Conservation (phyloP, 208 protist species). For the Acanthamoeba castellanii region DNA sequence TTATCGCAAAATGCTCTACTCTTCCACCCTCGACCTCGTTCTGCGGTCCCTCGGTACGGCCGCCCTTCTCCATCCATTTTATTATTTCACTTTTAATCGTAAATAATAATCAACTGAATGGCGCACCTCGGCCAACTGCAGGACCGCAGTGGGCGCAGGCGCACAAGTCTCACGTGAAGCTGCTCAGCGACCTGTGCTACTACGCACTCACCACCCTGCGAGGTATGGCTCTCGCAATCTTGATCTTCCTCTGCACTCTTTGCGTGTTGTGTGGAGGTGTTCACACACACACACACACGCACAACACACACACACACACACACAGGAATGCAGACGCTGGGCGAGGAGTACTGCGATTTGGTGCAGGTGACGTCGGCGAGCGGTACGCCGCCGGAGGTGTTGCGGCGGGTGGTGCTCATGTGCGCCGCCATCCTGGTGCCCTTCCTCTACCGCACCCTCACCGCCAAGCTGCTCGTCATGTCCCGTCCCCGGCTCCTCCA, state of each 20-base stretch:
- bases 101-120: too few species aligned
- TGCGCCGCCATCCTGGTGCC: constrained; percentile 29
- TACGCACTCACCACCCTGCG: constrained; percentile 45
- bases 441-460: constrained; percentile 19
- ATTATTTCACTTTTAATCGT: too few species aligned
- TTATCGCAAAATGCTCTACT: constrained; percentile 13
- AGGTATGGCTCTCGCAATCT: background rate
- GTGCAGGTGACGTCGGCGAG: constrained; percentile 50
- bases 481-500: background rate
- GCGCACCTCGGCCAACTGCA: too few species aligned
- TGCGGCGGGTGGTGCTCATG: constrained; percentile 2
- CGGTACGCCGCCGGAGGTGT: background rate
- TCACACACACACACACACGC: background rate
- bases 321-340: constrained; percentile 44
- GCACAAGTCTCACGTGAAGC: background rate
- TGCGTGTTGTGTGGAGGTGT: background rate
- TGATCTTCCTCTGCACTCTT: background rate
- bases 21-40: background rate
- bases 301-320: background rate
- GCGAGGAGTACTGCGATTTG: constrained; percentile 79
- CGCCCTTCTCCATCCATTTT: background rate
- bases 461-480: constrained; percentile 24
- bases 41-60: background rate
- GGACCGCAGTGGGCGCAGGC: constrained; percentile 27
- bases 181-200: constrained; percentile 41